Evolutionary conservation across 176 grass and related monocot genomes (phyloP), one percentile per base, ranked within the genome.

Genomic region (Musa acuminata): DNA sequence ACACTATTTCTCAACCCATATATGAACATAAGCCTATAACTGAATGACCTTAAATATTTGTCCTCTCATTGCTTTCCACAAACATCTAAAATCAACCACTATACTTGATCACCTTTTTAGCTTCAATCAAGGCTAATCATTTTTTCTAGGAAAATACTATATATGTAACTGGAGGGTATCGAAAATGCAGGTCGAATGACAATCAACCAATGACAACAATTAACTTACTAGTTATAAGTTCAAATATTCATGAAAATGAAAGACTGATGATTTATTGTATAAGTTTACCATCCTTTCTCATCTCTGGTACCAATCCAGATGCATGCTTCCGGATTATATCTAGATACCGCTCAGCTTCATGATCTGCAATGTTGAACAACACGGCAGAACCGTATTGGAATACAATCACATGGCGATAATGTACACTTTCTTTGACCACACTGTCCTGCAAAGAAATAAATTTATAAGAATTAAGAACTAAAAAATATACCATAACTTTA

Each of bases 341-440:
- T 72, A 96, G 92, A 76, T 87, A 92, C 51, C 86, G 77, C 53
- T 96, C 89, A 70, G 89, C 89, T 84, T 96, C 92, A 87, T 92
- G 89, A 87, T 89, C 92, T 69, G 89, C 87, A 78, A 92, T 92
- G 77, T 92, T 92, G 79, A 96, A 96, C 67, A 96, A 72, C 68
- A 96, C 92, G 51, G 87, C 89, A 69, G 89, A 96, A 35, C 92
- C 92, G 82, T 96, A 96, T 64, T 96, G 92, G 71, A 96, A 96
- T 58, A 96, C 80, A n/a, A 96, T 77, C 13, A 96, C 86, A 52
- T 92, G 91, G 64, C 89, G 89, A 70, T 82, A 92, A 82, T 87
- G 84, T 77, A 78, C 83, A 64, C 72, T 87, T 62, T 92, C 92
- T 76, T 86, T 89, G 19, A 87, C 80, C 72, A 89, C 87, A 70